A percentile compares a stretch with the other conserved stretches of the same genome.
These are phyloP conservation scores for Cutaneotrichosporon curvatum DNA, from an alignment of 1,284 basidiomycete genomes.

Conservation along the genomic window DNA sequence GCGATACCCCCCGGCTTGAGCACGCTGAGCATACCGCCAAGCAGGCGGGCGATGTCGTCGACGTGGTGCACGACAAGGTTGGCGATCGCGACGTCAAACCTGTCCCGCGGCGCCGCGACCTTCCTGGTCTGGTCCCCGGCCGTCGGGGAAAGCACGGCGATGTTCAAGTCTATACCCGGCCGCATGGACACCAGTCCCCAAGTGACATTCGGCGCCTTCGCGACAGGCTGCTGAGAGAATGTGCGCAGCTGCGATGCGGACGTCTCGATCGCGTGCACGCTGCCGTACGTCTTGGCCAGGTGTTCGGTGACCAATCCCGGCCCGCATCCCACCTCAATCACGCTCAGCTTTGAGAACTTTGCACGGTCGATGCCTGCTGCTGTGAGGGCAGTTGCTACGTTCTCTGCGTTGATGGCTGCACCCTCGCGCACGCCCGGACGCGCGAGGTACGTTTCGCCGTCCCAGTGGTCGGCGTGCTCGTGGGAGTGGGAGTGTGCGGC, in stretches of 20 bases:
- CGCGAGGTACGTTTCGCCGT: conserved; percentile 28
- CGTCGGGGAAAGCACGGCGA: conserved; percentile 13
- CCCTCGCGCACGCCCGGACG: conserved; percentile 23
- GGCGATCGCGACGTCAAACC: conserved; percentile 28
- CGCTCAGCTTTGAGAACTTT: conserved; percentile 8
- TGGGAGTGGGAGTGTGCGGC: conserved; percentile 10
- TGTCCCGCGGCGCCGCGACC: conserved; percentile 6
- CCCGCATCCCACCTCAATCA: conserved; percentile 36
- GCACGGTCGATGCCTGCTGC: conserved; percentile 7
- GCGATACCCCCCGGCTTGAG: conserved; percentile 14
- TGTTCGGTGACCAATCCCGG: conserved; percentile 31
- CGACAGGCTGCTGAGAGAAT: conserved; percentile 10
- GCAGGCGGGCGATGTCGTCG: conserved; percentile 22
- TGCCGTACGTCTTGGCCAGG: conserved; percentile 18
- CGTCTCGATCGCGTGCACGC: conserved; percentile 32
- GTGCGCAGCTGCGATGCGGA: conserved; percentile 28
- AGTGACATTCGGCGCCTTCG: conserved; percentile 6
- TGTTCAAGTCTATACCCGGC: neutral
- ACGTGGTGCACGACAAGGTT: conserved; percentile 39
- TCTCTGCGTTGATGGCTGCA: conserved; percentile 12
- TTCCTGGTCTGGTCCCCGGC: conserved; percentile 12
- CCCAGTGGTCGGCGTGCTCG: conserved; percentile 21
- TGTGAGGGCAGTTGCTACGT: conserved; percentile 15
- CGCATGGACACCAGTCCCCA: conserved; percentile 21
- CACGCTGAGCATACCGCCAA: conserved; percentile 18